Percentiles rank a stretch among this genome's conserved stretches.
Evolutionary conservation across 306 rosid genomes (phyloP).

Genomic region (Inga laurina): DNA sequence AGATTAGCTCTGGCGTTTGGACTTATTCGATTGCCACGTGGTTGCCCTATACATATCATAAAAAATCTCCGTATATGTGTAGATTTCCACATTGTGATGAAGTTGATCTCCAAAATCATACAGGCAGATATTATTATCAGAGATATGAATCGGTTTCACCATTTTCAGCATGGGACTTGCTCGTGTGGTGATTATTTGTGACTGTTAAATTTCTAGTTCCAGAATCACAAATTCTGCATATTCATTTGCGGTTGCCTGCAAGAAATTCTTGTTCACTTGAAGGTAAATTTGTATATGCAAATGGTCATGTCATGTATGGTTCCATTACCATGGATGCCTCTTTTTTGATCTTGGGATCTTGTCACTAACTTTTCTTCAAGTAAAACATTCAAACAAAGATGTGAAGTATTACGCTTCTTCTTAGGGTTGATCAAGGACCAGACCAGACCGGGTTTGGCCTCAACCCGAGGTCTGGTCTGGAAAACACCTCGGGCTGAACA

Average conservation of each 20-base stretch:
- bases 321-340: background rate
- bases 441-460: no score
- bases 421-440: no score
- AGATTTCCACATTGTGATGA: background rate
- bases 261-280: background rate
- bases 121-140: background rate
- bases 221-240: background rate
- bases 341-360: background rate
- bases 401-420: background rate
- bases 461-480: no score
- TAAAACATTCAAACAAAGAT: background rate
- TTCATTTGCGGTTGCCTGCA: background rate
- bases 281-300: background rate
- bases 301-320: background rate
- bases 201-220: background rate
- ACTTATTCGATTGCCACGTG: background rate
- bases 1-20: background rate
- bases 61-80: constrained; percentile 3
- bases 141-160: constrained; percentile 2
- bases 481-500: no score
- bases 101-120: background rate
- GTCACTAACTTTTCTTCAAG: background rate
- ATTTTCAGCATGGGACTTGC: background rate
- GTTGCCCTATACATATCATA: background rate
- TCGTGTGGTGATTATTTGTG: background rate